Conservation (phyloP, 177 flowering plant genomes). For the Vitis hybrid region DNA sequence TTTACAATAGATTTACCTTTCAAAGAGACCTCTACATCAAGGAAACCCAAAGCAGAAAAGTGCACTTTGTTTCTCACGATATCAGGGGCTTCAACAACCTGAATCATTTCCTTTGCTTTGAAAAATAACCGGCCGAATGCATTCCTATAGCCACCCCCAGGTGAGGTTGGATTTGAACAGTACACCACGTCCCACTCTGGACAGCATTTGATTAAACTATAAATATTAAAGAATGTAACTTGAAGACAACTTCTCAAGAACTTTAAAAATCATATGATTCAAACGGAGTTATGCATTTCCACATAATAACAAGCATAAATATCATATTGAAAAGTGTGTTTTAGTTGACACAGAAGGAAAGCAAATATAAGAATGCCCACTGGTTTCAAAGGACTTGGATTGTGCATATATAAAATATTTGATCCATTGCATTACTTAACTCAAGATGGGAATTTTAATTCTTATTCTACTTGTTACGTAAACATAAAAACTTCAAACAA, state of each 20-base stretch:
- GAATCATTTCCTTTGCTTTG: slow-evolving; percentile 86
- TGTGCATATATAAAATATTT: too few species aligned
- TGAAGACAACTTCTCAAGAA: background rate
- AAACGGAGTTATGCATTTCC: too few species aligned
- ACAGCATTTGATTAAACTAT: background rate
- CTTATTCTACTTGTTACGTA: background rate
- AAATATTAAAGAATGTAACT: too few species aligned
- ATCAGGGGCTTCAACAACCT: slow-evolving; percentile 84
- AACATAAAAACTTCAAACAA: background rate
- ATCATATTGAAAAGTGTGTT: too few species aligned
- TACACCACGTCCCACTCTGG: slow-evolving; percentile 96
- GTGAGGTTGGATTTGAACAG: slow-evolving; percentile 89
- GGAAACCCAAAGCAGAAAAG: slow-evolving; percentile 69
- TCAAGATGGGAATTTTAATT: too few species aligned
- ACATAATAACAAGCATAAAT: too few species aligned
- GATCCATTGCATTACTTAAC: too few species aligned
- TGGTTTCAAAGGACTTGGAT: too few species aligned
- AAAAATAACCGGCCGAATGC: slow-evolving; percentile 76
- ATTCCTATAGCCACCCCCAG: slow-evolving; percentile 93
- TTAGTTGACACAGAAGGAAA: too few species aligned
- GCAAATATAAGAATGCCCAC: too few species aligned
- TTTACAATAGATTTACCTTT: slow-evolving; percentile 43
- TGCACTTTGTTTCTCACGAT: slow-evolving; percentile 71
- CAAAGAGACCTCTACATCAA: slow-evolving; percentile 88
- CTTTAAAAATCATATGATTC: too few species aligned